A percentile compares a stretch with the other conserved stretches of the same genome.
Evolutionary conservation across 495 filamentous ascomycete species (phyloP).

Genomic region (Lasiosphaeris hirsuta): DNA sequence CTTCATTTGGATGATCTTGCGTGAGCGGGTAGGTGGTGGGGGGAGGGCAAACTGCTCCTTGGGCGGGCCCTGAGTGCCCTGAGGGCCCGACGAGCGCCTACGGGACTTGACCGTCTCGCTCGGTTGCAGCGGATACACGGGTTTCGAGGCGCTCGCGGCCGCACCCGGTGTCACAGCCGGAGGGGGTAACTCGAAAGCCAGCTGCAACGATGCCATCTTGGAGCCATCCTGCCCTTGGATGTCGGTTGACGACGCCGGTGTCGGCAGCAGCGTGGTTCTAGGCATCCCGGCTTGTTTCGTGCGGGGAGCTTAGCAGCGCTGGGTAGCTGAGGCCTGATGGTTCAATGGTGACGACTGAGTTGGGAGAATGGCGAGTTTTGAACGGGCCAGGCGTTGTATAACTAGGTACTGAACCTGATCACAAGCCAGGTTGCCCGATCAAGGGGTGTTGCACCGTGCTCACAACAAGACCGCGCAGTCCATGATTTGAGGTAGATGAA

Average conservation of each 20-base stretch:
- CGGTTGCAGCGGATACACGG: conserved; percentile 45
- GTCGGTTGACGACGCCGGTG: conserved; percentile 80
- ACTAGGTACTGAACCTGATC: no score
- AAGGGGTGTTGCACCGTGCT: no score
- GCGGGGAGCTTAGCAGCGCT: no score
- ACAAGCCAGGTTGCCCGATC: no score
- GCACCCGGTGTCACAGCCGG: conserved; percentile 57
- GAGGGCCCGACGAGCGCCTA: conserved; percentile 48
- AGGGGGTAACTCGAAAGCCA: conserved; percentile 76
- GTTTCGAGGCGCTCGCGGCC: conserved; percentile 28
- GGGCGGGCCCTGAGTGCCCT: conserved; percentile 44
- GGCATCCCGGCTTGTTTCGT: conserved; percentile 52
- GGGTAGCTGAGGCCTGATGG: no score
- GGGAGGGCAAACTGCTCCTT: conserved; percentile 73
- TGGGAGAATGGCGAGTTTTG: no score
- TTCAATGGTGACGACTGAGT: no score
- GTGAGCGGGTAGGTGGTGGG: conserved; percentile 84
- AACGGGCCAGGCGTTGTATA: no score
- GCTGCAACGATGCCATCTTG: conserved; percentile 47
- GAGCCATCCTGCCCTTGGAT: conserved; percentile 72
- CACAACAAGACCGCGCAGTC: conserved; percentile 30
- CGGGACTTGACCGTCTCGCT: conserved; percentile 56
- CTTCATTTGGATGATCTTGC: conserved; percentile 99
- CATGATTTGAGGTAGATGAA: conserved; percentile 76
- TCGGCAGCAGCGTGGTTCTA: conserved; percentile 68